Evolutionary conservation across 768 basidiomycete genomes (phyloP), one percentile per base, ranked within the genome.

Genomic region (Amanita rimosa): DNA sequence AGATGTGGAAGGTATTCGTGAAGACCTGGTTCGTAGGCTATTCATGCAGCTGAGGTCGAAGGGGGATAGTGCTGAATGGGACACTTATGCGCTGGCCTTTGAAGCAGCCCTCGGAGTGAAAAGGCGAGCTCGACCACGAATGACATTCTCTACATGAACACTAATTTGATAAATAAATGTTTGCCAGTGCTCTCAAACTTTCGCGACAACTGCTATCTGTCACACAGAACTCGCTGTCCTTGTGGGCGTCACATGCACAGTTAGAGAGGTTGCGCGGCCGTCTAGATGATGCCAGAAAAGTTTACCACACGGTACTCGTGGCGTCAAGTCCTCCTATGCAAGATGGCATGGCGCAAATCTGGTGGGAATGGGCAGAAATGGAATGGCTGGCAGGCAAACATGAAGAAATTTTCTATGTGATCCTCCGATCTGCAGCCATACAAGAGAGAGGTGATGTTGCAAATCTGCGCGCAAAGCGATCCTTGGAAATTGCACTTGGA

Each of bases 281-380:
- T 39, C 51, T 67, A 2, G 77, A 79, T 49, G 85, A 85, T 17
- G 85, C 86, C 11, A 74, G 87, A 27, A 91, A 88, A 57, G 71
- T 92, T 3, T 92, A 86, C 62, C 73, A 81, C 54, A 79, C 81
- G 1, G 69, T 85, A 6, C 73, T 87, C 16, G 64, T 72, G 36
- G 65, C 74, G 1, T 64, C 69, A 2, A 63, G 66, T 21, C 45
- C 62, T 13, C 57, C 62, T 5, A 62, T 60, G 9, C 62, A 65
- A 27, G 58, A 58, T 4, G 73, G 67, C 27, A 57, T 64, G 13
- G 67, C 72, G 17, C 61, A 61, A 49, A 59, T 91, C 52, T 91
- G 84, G 84, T 88, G 81, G 79, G 77, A 82, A 55, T 91, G 86
- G 85, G 83, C 81, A 1, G 82, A 91, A 56, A 74, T 87, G 73